Evolutionary conservation across 2,329 filamentous ascomycete species (phyloP), one percentile per base, ranked within the genome.

Genomic region (Colletotrichum limetticola): DNA sequence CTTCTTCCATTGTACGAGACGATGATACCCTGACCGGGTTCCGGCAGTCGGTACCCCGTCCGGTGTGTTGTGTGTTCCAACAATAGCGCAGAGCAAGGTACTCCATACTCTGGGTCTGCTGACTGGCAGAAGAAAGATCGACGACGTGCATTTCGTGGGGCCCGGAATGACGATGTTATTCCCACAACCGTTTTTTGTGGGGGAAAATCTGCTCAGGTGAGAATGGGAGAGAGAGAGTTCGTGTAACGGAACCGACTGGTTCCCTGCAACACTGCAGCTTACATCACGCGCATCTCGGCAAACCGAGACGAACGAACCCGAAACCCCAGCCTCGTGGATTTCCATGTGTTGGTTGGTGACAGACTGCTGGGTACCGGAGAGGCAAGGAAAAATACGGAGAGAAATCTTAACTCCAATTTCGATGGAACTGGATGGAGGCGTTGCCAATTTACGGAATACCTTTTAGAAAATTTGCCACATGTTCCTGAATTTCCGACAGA

Each of bases 1-100:
- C 7, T 49, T n/a, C 8, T 64, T n/a, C 16, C 35, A 24, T 19
- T 59, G 59, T 49, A 69, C 59, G 53, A 60, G 59, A n/a, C 53
- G 46, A 65, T 60, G 70, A 19, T 55, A 72, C 70, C 37, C 53
- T 60, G 70, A 69, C 59, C 66, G 70, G 70, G 46, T 59, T 60
- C 52, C 32, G 42, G 49, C 49, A n/a, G 30, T 71, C 64, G 49
- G 11, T 42, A n/a, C 12, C 12, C 58, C 58, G 58, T 37, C 58
- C 58, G 58, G 68, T 57, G 58, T 52, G n/a, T 8, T 16, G 68
- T 57, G 58, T 42, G n/a, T 19, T 16, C 49, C 68, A 62, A 66
- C 28, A 37, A 26, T 12, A 16, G n/a, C 61, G 28, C 46, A 8
- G 0, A 6, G 37, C 37, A 49, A 19, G 26, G 37, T 42, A 42